Evolutionary conservation across 164 flowering plant species (phyloP).

Genomic region (Tetrastigma voinierianum): DNA sequence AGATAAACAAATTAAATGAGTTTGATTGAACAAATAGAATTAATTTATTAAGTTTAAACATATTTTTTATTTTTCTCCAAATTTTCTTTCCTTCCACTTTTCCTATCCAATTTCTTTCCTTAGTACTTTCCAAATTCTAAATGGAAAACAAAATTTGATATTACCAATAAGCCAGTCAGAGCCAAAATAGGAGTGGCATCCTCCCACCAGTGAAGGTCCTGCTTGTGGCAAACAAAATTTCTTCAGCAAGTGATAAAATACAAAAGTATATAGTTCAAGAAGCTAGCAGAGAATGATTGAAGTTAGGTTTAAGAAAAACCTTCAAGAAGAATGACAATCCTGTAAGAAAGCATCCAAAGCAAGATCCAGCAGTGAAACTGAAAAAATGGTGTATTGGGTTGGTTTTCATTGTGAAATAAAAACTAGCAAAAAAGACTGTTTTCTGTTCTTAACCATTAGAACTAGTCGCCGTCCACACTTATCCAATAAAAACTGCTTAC

Average conservation of each 20-base stretch:
- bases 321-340: neutral
- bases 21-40: too few species aligned
- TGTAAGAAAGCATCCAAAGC: too few species aligned
- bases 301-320: too few species aligned
- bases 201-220: constrained; percentile 2
- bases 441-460: constrained; percentile 12
- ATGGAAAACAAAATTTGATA: neutral
- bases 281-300: too few species aligned
- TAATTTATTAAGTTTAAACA: too few species aligned
- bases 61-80: too few species aligned
- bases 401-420: too few species aligned
- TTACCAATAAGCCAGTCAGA: constrained; percentile 10
- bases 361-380: neutral
- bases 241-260: neutral
- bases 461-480: constrained; percentile 25
- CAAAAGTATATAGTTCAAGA: neutral
- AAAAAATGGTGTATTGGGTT: neutral
- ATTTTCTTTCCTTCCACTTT: too few species aligned
- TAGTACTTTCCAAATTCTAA: too few species aligned
- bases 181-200: constrained; percentile 3
- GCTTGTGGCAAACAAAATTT: neutral
- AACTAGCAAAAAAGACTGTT: neutral
- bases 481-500: constrained; percentile 18
- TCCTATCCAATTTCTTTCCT: too few species aligned
- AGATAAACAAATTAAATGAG: too few species aligned